Percentiles rank a stretch among this genome's conserved stretches.
Conservation (phyloP, 352 stramenopile genomes). For the Globisporangium iwayamae region DNA sequence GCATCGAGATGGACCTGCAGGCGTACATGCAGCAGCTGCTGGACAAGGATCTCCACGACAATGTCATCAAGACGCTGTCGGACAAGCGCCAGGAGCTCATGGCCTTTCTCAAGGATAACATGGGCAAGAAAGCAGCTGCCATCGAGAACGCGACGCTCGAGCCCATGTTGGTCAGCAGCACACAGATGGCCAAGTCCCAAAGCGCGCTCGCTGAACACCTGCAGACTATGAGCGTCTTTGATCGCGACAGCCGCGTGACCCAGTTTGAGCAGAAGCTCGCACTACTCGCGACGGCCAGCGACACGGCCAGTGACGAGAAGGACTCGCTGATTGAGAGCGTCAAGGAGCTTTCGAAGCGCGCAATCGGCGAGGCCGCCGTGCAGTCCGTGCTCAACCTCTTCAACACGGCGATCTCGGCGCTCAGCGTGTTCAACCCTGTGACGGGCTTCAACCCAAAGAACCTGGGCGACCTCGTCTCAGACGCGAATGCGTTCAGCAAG, state of each 20-base stretch:
- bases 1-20: slow-evolving; percentile 4
- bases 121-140: background rate
- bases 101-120: slow-evolving; percentile 3
- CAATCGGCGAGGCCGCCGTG: slow-evolving; percentile 1
- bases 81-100: background rate
- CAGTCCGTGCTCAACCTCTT: background rate
- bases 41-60: background rate
- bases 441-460: slow-evolving; percentile 5
- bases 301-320: slow-evolving; percentile 1
- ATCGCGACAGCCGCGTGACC: background rate
- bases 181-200: slow-evolving; percentile 1
- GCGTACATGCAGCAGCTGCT: slow-evolving; percentile 5
- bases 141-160: background rate
- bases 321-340: background rate
- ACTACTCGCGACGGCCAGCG: background rate
- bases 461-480: slow-evolving; percentile 1
- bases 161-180: background rate
- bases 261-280: slow-evolving; percentile 4
- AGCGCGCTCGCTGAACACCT: background rate
- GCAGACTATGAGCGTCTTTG: slow-evolving; percentile 3
- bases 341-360: slow-evolving; percentile 3
- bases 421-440: slow-evolving; percentile 6
- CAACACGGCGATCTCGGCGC: slow-evolving; percentile 7
- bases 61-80: background rate
- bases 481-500: slow-evolving; percentile 5